Conservation (phyloP, 2,329 filamentous ascomycete genomes). For the Penicillium expansum region DNA sequence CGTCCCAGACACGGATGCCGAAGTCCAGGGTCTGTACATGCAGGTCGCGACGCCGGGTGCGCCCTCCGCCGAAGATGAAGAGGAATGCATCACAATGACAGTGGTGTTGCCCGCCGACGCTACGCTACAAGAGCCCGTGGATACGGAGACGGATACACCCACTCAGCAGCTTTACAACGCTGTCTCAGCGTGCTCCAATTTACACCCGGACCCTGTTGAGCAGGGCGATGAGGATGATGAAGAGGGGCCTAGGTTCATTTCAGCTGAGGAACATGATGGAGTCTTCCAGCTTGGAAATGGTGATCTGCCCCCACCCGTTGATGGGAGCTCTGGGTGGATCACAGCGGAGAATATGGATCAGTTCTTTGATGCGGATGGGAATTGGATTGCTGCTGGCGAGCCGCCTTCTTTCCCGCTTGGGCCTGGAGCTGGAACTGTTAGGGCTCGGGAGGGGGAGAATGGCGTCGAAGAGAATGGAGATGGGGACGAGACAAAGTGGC, state of each 20-base stretch:
- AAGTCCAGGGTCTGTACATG: constrained; percentile 49
- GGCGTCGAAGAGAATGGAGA: constrained; percentile 41
- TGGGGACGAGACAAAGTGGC: constrained; percentile 52
- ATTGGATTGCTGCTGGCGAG: constrained; percentile 63
- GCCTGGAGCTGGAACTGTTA: constrained; percentile 64
- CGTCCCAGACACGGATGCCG: constrained; percentile 29
- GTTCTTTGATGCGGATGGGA: constrained; percentile 77
- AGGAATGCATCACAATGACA: constrained; percentile 44
- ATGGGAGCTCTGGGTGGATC: constrained; percentile 56
- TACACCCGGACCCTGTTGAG: constrained; percentile 47
- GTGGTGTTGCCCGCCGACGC: constrained; percentile 38
- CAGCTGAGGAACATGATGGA: constrained; percentile 20
- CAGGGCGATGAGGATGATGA: constrained; percentile 35
- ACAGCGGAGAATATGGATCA: constrained; percentile 87
- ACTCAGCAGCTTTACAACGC: constrained; percentile 45
- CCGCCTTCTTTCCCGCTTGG: constrained; percentile 40
- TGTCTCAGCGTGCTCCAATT: constrained; percentile 48
- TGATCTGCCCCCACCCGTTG: constrained; percentile 47
- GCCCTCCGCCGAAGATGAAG: constrained; percentile 37
- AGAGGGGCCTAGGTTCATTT: constrained; percentile 20
- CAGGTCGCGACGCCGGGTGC: constrained; percentile 40
- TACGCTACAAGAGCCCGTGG: constrained; percentile 21
- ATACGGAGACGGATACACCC: constrained; percentile 34
- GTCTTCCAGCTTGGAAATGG: constrained; percentile 41
- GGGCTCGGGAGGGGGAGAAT: constrained; percentile 58